These are phyloP conservation scores for Mortierella sp. DNA, from an alignment of 371 early-diverging fungal genomes.

Conservation along the genomic window DNA sequence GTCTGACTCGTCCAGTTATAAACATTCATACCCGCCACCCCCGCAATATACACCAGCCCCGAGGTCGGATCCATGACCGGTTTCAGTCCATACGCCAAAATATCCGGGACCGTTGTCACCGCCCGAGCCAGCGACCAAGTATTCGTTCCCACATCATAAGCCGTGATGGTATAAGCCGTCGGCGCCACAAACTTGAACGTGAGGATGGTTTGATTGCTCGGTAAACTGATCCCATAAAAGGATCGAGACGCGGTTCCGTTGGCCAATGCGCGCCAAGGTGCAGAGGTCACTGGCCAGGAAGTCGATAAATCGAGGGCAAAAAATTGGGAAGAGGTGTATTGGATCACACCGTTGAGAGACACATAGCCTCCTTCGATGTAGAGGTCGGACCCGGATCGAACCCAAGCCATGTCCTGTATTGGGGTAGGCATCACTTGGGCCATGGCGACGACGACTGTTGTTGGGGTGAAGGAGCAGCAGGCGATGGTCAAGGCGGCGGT, in stretches of 20 bases:
- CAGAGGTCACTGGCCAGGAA: constrained; percentile 10
- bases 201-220: constrained; percentile 13
- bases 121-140: not conserved
- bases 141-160: not conserved
- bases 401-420: constrained; percentile 11
- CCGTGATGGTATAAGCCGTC: not conserved
- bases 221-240: not conserved
- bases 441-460: not conserved
- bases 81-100: not conserved
- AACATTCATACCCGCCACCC: not conserved
- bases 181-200: constrained; percentile 14
- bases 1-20: not conserved
- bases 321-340: not conserved
- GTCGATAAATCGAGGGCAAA: constrained; percentile 16
- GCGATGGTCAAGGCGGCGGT: not conserved
- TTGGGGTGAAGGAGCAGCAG: constrained; percentile 14
- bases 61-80: constrained; percentile 15
- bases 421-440: constrained; percentile 13
- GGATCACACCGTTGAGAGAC: not conserved
- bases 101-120: not conserved
- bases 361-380: constrained; percentile 18
- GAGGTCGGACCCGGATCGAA: constrained; percentile 11
- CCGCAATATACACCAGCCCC: constrained; percentile 15
- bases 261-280: constrained; percentile 10
- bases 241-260: constrained; percentile 10